A percentile compares a stretch with the other conserved stretches of the same genome.
phyloP scores from a whole-genome alignment of 2,329 filamentous ascomycete genomes.

The Alternaria panax region DNA sequence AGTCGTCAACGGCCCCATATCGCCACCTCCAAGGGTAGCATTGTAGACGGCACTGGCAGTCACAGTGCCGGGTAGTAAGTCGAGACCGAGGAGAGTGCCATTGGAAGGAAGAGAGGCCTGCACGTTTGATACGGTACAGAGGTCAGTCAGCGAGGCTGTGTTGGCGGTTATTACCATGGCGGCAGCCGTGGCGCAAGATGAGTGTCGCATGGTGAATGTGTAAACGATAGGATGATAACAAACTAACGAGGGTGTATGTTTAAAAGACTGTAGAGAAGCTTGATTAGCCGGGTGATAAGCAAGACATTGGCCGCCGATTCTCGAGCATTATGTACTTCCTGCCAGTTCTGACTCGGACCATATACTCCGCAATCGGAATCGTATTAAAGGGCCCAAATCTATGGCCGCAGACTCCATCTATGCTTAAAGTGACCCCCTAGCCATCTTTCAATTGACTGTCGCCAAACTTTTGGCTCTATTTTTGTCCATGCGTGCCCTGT shows the following conservation, averaged over 20 bases:
- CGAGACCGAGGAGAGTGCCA: constrained; percentile 40
- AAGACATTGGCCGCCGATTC: neutral
- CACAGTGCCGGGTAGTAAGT: constrained; percentile 50
- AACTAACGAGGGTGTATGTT: neutral
- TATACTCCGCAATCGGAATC: neutral
- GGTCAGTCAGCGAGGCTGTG: constrained; percentile 2
- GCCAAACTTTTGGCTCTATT: neutral
- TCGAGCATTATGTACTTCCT: neutral
- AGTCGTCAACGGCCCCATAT: constrained; percentile 1
- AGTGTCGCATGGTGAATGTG: constrained; percentile 14
- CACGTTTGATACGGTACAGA: constrained; percentile 28
- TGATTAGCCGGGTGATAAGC: neutral
- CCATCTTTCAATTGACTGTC: constrained; percentile 2
- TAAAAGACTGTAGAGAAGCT: neutral
- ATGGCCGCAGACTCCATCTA: neutral
- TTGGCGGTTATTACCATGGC: constrained; percentile 10
- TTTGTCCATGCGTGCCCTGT: neutral
- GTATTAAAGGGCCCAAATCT: neutral
- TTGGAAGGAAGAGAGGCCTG: constrained; percentile 27
- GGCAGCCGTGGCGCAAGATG: constrained; percentile 5
- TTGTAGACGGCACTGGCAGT: constrained; percentile 45
- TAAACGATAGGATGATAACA: neutral
- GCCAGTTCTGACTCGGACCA: neutral
- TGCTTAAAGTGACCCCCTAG: neutral
- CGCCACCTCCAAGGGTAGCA: constrained; percentile 41